These are phyloP conservation scores for Prunus armeniaca DNA, from an alignment of 306 rosid species.

Conservation along the genomic window DNA sequence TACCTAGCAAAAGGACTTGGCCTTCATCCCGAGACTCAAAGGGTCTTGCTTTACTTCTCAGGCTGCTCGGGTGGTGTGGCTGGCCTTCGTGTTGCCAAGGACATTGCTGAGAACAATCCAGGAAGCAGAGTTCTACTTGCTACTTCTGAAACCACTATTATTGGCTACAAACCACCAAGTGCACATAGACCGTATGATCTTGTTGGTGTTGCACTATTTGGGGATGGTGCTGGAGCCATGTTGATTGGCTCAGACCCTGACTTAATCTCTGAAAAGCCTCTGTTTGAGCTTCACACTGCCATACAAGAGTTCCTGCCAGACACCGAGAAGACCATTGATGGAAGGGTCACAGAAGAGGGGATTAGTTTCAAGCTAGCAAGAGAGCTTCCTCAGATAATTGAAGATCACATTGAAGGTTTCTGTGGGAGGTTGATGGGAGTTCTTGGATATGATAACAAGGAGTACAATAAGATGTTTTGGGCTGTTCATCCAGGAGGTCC, in stretches of 20 bases:
- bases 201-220: slow-evolving; percentile 88
- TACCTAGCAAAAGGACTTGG: slow-evolving; percentile 76
- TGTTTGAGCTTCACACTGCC: slow-evolving; percentile 85
- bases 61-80: slow-evolving; percentile 98
- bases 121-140: slow-evolving; percentile 75
- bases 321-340: slow-evolving; percentile 78
- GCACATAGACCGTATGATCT: slow-evolving; percentile 78
- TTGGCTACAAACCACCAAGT: slow-evolving; percentile 90
- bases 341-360: slow-evolving; percentile 83
- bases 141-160: slow-evolving; percentile 85
- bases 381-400: slow-evolving; percentile 88
- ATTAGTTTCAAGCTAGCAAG: slow-evolving; percentile 73
- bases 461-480: slow-evolving; percentile 71
- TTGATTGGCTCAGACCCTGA: slow-evolving; percentile 65
- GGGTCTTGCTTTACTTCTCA: slow-evolving; percentile 65
- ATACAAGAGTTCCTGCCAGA: slow-evolving; percentile 66
- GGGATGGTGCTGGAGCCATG: slow-evolving; percentile 93
- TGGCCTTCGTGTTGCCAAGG: slow-evolving; percentile 80
- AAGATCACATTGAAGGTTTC: slow-evolving; percentile 75
- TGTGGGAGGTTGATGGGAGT: slow-evolving; percentile 52
- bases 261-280: slow-evolving; percentile 47
- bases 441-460: slow-evolving; percentile 44
- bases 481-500: slow-evolving; percentile 95
- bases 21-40: slow-evolving; percentile 49
- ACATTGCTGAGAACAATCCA: slow-evolving; percentile 91